Evolutionary conservation across 352 stramenopile species (phyloP).

Genomic region (Phytopythium boreale): DNA sequence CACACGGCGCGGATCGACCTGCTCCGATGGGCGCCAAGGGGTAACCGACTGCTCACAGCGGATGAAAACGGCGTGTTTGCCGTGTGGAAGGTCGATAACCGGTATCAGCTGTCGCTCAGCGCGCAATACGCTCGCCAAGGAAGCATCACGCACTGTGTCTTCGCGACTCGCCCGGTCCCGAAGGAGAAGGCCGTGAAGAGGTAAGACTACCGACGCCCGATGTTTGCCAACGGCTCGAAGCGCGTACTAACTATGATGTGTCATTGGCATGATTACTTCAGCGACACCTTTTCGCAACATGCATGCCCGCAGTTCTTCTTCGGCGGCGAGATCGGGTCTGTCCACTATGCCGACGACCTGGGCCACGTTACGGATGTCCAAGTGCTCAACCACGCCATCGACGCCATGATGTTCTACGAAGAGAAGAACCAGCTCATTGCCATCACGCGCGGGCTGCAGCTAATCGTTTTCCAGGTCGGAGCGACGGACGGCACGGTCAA

Average conservation of each 20-base stretch:
- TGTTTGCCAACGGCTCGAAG: neutral
- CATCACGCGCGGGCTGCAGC: constrained; percentile 87
- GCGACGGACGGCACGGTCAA: constrained; percentile 80
- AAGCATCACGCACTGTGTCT: constrained; percentile 86
- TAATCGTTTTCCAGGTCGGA: constrained; percentile 90
- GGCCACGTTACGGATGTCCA: constrained; percentile 91
- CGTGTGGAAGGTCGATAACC: constrained; percentile 86
- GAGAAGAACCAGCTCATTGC: constrained; percentile 81
- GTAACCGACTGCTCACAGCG: constrained; percentile 87
- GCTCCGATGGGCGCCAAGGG: constrained; percentile 82
- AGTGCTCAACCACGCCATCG: constrained; percentile 79
- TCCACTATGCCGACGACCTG: constrained; percentile 92
- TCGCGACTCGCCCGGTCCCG: constrained; percentile 49
- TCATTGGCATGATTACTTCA: constrained; percentile 6
- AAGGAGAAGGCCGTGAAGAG: constrained; percentile 43
- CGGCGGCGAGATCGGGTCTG: constrained; percentile 85
- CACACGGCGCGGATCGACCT: constrained; percentile 80
- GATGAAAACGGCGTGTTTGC: constrained; percentile 82
- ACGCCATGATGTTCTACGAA: constrained; percentile 90
- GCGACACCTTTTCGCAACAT: constrained; percentile 47
- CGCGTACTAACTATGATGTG: neutral
- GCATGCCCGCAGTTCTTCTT: constrained; percentile 91
- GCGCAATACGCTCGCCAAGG: constrained; percentile 87
- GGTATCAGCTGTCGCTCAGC: constrained; percentile 70
- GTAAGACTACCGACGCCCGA: constrained; percentile 11